phyloP scores from a whole-genome alignment of 495 filamentous ascomycete genomes.

The Trichoderma gamsii region DNA sequence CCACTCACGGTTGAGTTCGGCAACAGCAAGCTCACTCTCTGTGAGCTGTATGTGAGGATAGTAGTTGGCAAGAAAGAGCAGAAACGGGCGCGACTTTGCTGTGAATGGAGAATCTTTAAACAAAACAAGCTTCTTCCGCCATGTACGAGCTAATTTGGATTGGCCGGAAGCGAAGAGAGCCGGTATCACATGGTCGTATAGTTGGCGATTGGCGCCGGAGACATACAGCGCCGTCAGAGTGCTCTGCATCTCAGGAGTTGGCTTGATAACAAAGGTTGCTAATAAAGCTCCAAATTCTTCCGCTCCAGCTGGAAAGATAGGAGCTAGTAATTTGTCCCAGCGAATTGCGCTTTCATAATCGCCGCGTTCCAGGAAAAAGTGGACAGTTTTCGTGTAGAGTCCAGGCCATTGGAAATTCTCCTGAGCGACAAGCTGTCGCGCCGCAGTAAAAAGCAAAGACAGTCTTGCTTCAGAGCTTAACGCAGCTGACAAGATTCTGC shows the following conservation, averaged over 20 bases:
- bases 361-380: slow-evolving; percentile 30
- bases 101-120: slow-evolving; percentile 20
- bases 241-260: slow-evolving; percentile 23
- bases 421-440: slow-evolving; percentile 20
- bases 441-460: not conserved
- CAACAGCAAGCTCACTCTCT: not conserved
- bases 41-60: slow-evolving; percentile 19
- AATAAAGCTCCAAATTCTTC: slow-evolving; percentile 29
- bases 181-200: slow-evolving; percentile 59
- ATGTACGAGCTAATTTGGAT: slow-evolving; percentile 46
- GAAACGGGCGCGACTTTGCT: slow-evolving; percentile 29
- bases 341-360: slow-evolving; percentile 27
- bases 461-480: not conserved
- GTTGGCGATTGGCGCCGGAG: slow-evolving; percentile 44
- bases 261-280: slow-evolving; percentile 28
- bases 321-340: slow-evolving; percentile 34
- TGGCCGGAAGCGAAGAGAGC: slow-evolving; percentile 45
- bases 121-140: slow-evolving; percentile 41
- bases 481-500: not conserved
- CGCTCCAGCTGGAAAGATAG: slow-evolving; percentile 28
- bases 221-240: slow-evolving; percentile 41
- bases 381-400: slow-evolving; percentile 30
- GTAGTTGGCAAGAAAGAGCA: slow-evolving; percentile 33
- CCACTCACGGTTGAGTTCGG: not conserved
- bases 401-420: slow-evolving; percentile 40